Conservation (phyloP, 2,329 filamentous ascomycete species). For the Aspergillus fumigatus region DNA sequence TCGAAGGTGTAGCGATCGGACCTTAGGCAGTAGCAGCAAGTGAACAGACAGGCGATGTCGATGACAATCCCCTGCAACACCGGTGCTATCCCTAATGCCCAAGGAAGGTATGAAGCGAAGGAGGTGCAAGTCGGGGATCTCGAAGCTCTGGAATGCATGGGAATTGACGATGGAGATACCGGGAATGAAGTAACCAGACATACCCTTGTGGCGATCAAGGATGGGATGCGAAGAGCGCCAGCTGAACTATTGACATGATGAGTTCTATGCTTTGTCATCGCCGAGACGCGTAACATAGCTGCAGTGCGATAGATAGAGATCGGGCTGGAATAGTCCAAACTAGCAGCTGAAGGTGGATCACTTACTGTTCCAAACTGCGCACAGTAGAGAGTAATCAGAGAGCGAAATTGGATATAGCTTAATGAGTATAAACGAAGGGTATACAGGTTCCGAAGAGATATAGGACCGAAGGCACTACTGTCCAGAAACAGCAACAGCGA, state of each 20-base stretch:
- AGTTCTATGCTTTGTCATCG: slow-evolving; percentile 22
- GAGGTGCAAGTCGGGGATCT: background rate
- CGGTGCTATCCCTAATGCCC: background rate
- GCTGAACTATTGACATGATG: slow-evolving; percentile 8
- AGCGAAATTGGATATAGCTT: background rate
- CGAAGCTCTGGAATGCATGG: background rate
- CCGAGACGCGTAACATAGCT: slow-evolving; percentile 13
- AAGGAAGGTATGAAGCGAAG: background rate
- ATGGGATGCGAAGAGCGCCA: slow-evolving; percentile 25
- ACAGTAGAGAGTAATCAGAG: background rate
- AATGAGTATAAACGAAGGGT: background rate
- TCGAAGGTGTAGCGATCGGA: background rate
- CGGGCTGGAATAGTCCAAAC: slow-evolving; percentile 4
- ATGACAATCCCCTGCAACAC: background rate
- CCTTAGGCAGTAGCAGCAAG: background rate
- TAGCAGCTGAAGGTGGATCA: slow-evolving; percentile 1
- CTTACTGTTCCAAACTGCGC: background rate
- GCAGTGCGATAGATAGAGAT: slow-evolving; percentile 9
- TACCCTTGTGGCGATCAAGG: slow-evolving; percentile 25
- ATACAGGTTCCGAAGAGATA: background rate
- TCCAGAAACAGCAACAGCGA: background rate
- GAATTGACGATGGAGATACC: background rate
- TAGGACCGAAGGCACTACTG: background rate
- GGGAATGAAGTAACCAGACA: slow-evolving; percentile 5
- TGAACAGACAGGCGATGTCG: background rate